Base-by-base conservation (phyloP, 805 yeast genomes). In the Pichia californica region DNA sequence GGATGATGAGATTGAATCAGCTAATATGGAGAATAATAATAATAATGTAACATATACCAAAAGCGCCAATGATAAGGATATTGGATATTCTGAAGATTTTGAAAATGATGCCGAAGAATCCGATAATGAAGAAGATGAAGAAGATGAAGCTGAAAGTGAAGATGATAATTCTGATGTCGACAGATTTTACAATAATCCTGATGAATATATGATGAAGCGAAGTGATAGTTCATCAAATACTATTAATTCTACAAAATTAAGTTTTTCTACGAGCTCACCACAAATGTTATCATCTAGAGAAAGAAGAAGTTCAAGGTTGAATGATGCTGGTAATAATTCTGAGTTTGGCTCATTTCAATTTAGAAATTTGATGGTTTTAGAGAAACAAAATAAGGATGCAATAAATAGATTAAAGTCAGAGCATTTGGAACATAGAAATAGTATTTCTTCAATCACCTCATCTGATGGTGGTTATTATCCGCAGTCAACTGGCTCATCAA, bases 261-360 rank as follows among this genome's bases (percentile, higher is more conserved):
- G 59, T 35, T 45, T 56, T 26, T 54, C 61, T 20, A 57, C 57
- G 5, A 43, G 55, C 4, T 48, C 53, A 10, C 49, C 44, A 10
- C 48, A 55, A 13, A 34, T 46, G 1, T 68, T 75, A 10, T 76
- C 72, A 48, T 66, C 77, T 53, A 69, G 86, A 38, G 95, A 86
- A 51, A 71, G 91, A 45, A 69, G 93, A 39, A 78, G 87, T 3
- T 77, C 86, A 49, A 74, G 86, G 51, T 61, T 87, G 47, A 58
- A 52, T 41, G 83, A 82, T 40, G 91, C 83, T 44, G 73, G 83
- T 3, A 66, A 69, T 20, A 67, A 71, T 7, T 68, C 76, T 7
- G 91, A 91, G 55, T 93, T 93, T 73, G 99, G 99, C 0, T 82
- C 93, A 4, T 93, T 93, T 62, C 82, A 86, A 46, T 93, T 86